Evolutionary conservation across 202 grass and related monocot genomes (phyloP), one percentile per base, ranked within the genome.

Genomic region (Schoenoplectus triqueter): DNA sequence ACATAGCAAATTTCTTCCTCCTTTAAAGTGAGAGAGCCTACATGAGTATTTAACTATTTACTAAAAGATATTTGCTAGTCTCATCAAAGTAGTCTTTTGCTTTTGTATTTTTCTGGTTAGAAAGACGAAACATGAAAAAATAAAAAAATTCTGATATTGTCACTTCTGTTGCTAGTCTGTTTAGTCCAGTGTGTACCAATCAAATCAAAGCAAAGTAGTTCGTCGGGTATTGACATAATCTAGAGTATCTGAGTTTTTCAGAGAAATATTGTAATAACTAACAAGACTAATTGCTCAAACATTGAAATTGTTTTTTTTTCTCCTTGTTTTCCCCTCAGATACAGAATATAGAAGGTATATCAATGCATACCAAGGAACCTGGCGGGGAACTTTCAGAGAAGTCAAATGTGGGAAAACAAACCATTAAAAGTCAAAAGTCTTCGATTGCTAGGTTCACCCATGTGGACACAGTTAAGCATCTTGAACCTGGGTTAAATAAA

Each of bases 291-390:
- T 69, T 86, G 85, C 46, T 40, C 4, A 11, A 78, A 59, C 19
- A 80, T 19, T 64, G 67, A 68, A 82, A 68, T 67, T 67, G 44
- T 8, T 66, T 6, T 49, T 51, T 21, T 17, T 21, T 31, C 31
- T 31, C 31, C 31, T 31, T 31, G 31, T 31, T 31, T 31, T 31
- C 31, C 78, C 90, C 48, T 84, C 91, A 98, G 95, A 84, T 94
- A 47, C 72, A 78, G 66, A 66, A 80, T 46, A 77, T 51, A 66
- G 92, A 94, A 82, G 80, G 54, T 85, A 54, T 64, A 31, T 91
- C 84, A 50, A 75, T 52, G 63, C 66, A 92, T 76, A 85, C 82
- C 19, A 91, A 89, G 46, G 88, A 90, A 88, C 69, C 84, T 87
- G 82, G 86, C 85, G 65, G 15, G 42, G 60, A 80, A 5, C 64